Evolutionary conservation across 2,329 filamentous ascomycete genomes (phyloP).

Genomic region (Claviceps monticola): DNA sequence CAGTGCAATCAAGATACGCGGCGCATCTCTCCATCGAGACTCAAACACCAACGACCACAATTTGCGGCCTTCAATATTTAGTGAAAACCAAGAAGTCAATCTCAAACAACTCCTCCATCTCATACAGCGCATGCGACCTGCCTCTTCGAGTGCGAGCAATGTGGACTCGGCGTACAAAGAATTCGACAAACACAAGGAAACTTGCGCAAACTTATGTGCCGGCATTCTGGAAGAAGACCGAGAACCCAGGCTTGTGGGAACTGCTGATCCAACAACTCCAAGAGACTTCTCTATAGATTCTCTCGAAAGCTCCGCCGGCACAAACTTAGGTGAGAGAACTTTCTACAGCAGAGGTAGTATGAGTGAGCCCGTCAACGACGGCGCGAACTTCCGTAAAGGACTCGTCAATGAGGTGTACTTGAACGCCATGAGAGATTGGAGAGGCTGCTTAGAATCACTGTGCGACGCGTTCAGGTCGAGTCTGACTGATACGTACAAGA

Average conservation of each 20-base stretch:
- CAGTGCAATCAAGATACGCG: neutral
- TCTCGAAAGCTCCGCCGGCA: slow-evolving; percentile 15
- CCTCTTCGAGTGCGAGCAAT: slow-evolving; percentile 19
- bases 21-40: slow-evolving; percentile 6
- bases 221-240: slow-evolving; percentile 27
- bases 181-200: slow-evolving; percentile 27
- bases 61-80: slow-evolving; percentile 12
- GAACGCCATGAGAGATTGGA: slow-evolving; percentile 30
- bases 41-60: slow-evolving; percentile 15
- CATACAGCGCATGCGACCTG: slow-evolving; percentile 21
- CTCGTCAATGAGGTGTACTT: slow-evolving; percentile 21
- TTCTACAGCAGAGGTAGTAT: slow-evolving; percentile 24
- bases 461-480: slow-evolving; percentile 26
- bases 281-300: slow-evolving; percentile 19
- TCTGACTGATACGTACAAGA: slow-evolving; percentile 30
- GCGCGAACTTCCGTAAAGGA: slow-evolving; percentile 8
- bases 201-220: slow-evolving; percentile 26
- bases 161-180: slow-evolving; percentile 31
- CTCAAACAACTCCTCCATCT: slow-evolving; percentile 22
- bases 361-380: slow-evolving; percentile 17
- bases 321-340: slow-evolving; percentile 21
- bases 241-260: slow-evolving; percentile 10
- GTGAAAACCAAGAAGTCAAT: slow-evolving; percentile 19
- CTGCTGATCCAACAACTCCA: slow-evolving; percentile 12
- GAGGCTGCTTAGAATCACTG: slow-evolving; percentile 26